A percentile compares a stretch with the other conserved stretches of the same genome.
phyloP scores from a whole-genome alignment of 768 basidiomycete genomes.

The Boletus barrowsii region DNA sequence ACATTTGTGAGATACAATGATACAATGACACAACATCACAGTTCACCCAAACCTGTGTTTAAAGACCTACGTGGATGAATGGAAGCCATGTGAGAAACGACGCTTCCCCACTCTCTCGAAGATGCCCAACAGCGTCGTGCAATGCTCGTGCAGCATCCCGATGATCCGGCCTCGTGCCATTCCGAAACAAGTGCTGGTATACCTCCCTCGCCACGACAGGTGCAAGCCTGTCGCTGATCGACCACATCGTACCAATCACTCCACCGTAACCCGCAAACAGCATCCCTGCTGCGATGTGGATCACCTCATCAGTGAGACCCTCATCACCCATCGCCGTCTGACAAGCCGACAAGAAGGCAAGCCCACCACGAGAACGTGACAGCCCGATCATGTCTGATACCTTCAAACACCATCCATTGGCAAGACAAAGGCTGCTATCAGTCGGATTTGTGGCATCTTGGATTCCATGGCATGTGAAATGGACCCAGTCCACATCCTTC shows the following conservation, averaged over 20 bases:
- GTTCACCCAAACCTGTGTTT: no score
- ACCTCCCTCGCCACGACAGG: slow-evolving; percentile 26
- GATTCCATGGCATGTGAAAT: neutral
- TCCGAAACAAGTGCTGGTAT: no score
- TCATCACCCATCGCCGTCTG: neutral
- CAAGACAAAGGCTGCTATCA: neutral
- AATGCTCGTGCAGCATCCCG: no score
- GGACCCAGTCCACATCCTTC: neutral
- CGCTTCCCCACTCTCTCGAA: no score
- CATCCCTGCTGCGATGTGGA: slow-evolving; percentile 25
- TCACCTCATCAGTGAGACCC: neutral
- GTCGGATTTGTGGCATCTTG: neutral
- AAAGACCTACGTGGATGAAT: no score
- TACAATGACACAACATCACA: no score
- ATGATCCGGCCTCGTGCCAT: neutral
- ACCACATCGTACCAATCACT: neutral
- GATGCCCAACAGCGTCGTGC: no score
- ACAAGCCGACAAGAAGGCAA: neutral
- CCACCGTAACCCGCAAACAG: slow-evolving; percentile 29
- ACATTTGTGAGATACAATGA: no score
- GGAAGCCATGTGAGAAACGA: no score
- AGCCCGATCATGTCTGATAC: neutral
- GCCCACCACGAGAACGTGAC: neutral
- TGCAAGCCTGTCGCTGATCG: slow-evolving; percentile 21
- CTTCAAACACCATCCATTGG: neutral